Evolutionary conservation across 225 moss, liverwort and hornwort genomes (phyloP).

Genomic region (Physcomitrium patens): DNA sequence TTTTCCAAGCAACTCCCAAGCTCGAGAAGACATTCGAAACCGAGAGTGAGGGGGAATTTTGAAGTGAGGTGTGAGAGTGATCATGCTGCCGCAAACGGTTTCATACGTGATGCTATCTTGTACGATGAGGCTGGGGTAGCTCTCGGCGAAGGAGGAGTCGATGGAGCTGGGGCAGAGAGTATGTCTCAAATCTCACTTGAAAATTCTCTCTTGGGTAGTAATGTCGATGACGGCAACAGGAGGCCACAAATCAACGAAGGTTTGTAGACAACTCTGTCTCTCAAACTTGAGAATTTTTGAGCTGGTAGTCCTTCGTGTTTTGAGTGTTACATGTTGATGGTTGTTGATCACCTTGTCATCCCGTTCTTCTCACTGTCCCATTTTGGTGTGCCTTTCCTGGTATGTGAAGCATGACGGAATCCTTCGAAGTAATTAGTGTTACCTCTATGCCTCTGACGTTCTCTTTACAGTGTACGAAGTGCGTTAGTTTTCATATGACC

Average conservation of each 20-base stretch:
- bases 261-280: slow-evolving; percentile 20
- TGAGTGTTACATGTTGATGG: neutral
- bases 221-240: slow-evolving; percentile 21
- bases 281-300: slow-evolving; percentile 2
- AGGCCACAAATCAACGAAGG: slow-evolving; percentile 29
- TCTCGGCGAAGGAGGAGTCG: slow-evolving; percentile 30
- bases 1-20: slow-evolving; percentile 26
- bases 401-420: neutral
- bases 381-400: neutral
- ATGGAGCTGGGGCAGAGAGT: slow-evolving; percentile 35
- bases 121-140: slow-evolving; percentile 36
- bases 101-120: slow-evolving; percentile 30
- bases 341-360: neutral
- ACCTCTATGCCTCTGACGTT: neutral
- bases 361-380: neutral
- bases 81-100: slow-evolving; percentile 36
- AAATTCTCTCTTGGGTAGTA: slow-evolving; percentile 9
- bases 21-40: slow-evolving; percentile 12
- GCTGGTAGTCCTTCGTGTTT: neutral
- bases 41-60: slow-evolving; percentile 1
- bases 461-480: neutral
- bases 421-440: neutral
- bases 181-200: slow-evolving; percentile 25
- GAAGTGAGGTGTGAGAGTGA: slow-evolving; percentile 36
- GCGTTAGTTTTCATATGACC: slow-evolving; percentile 3